Evolutionary conservation across 2,329 filamentous ascomycete genomes (phyloP), one percentile per base, ranked within the genome.

Genomic region (Ophiostoma novo-ulmi): DNA sequence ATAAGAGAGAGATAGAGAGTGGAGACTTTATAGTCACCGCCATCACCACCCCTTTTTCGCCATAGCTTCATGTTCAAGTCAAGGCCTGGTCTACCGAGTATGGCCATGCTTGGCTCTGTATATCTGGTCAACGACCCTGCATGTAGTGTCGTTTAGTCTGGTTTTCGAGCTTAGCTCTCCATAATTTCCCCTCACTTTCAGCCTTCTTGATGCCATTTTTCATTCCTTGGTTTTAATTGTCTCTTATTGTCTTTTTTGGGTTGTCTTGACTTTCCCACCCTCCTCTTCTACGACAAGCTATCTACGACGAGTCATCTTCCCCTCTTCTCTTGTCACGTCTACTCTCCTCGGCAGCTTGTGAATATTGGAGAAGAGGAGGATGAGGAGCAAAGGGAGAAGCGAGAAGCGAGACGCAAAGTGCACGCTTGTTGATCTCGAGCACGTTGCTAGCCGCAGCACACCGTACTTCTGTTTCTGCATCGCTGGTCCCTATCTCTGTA

Each of bases 261-360:
- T 26, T 64, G 5, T 64, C 31, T 64, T 13, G 20, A 22, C 55
- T 61, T 61, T 5, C 26, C 31, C 11, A 20, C 61, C 31, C 31
- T 35, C 58, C 58, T 36, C 26, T 31, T 20, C 31, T 31, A 31
- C 31, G 31, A 31, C 31, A 31, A 8, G 20, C 26, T 17, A 22
- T 58, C 52, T 58, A 44, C 41, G 5, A 2, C 31, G 3, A 14
- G 41, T 44, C 22, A 22, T 1, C 3, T 26, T n/a, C 52, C 48
- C 22, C 52, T 58, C 22, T 20, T 35, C 26, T 63, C 58, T 63
- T 35, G 0, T 20, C 44, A 48, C 31, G 38, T 13, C n/a, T 20
- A 20, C 58, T 63, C 26, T 63, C 58, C 58, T 63, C 58, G 58
- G 58, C 58, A 63, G 58, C 58, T 63, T 63, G 58, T 63, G 58